Conservation (phyloP, 176 grass and related monocot species). For the Oryza meridionalis region DNA sequence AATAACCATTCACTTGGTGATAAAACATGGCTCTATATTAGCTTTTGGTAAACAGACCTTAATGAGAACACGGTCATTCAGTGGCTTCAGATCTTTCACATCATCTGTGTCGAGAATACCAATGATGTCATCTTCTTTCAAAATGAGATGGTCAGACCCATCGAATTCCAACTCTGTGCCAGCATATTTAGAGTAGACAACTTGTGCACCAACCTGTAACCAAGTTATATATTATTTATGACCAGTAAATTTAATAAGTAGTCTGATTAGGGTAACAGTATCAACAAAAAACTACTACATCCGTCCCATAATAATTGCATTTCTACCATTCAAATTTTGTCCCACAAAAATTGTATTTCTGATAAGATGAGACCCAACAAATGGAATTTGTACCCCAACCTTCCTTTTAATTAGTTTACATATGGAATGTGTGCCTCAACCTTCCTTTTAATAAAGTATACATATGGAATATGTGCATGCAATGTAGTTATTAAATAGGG, state of each 20-base stretch:
- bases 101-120: constrained; percentile 86
- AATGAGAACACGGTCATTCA: constrained; percentile 85
- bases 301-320: too few relatives aligned
- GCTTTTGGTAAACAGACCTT: constrained; percentile 53
- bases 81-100: constrained; percentile 86
- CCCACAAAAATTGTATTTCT: too few relatives aligned
- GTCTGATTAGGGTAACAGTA: neutral
- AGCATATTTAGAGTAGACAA: constrained; percentile 83
- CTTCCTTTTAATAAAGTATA: too few relatives aligned
- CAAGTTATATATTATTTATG: neutral
- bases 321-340: too few relatives aligned
- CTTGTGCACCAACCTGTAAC: constrained; percentile 67
- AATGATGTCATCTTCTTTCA: constrained; percentile 96
- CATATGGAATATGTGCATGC: too few relatives aligned
- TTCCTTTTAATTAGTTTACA: too few relatives aligned
- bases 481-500: too few relatives aligned
- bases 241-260: neutral
- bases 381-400: too few relatives aligned
- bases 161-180: constrained; percentile 92
- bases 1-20: neutral
- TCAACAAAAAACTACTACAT: constrained; percentile 1
- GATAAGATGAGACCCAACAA: too few relatives aligned
- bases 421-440: too few relatives aligned
- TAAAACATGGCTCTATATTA: neutral
- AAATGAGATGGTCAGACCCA: constrained; percentile 66